Base-by-base conservation (phyloP, 208 protist genomes). In the Acanthamoeba comandoni region DNA sequence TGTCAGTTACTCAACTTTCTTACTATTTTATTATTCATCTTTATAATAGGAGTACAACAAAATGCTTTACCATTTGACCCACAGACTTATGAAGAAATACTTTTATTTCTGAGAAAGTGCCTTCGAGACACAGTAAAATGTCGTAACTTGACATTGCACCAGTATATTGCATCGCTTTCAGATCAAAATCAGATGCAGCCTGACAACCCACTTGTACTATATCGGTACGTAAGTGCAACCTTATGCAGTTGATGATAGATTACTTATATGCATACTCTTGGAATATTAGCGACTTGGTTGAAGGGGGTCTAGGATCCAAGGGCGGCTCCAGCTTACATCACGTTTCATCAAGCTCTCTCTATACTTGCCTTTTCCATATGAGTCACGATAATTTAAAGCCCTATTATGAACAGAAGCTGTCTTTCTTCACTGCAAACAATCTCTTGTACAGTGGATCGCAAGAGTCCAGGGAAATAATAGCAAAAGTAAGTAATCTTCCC, bases 311-410 rank as follows among this genome's bases (percentile, higher is more conserved):
- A 13, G 77, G 77, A 11, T 69, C 77, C 35, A 53, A 58, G 3
- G 77, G 77, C 2, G 77, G 77, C 19, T 39, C 77, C 15, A 86
- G 22, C 4, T 39, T 86, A 19, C 77, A 86, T 24, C 77, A 86
- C 55, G 77, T 86, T 48, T 53, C 77, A 4, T 26, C 77, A 17
- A 31, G 35, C 11, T 86, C 77, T 53, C 77, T 86, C 53, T 86
- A 86, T 58, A 17, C 51, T 39, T 52, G 35, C 31, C 77, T 86
- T 13, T 86, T 69, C 77, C 77, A 86, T 48, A 86, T 86, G 77
- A 86, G 77, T 48, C n/a, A 17, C 26, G 17, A 64, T 17, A 15
- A 86, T 35, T 39, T 86, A 19, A 43, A 17, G 29, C 35, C 51
- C 5, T 86, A 67, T 43, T 86, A 86, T n/a, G 51, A 53, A 39